These are phyloP conservation scores for Fusarium poae DNA, from an alignment of 2,329 filamentous ascomycete species.

Conservation along the genomic window DNA sequence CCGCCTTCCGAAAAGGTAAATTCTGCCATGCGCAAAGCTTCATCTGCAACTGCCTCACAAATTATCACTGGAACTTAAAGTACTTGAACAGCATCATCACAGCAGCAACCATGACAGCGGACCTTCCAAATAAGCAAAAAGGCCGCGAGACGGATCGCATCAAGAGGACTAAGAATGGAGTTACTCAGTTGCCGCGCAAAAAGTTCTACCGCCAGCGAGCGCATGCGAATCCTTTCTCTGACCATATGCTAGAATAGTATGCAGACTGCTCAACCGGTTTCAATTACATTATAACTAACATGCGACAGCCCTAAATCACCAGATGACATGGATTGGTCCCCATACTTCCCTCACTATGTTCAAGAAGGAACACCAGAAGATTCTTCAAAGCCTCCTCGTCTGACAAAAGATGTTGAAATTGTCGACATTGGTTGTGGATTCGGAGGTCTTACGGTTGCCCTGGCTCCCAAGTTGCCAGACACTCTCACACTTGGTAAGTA, in stretches of 20 bases:
- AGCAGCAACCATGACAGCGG: slow-evolving; percentile 47
- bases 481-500: slow-evolving; percentile 82
- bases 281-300: slow-evolving; percentile 28
- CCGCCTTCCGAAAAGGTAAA: slow-evolving; percentile 48
- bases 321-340: slow-evolving; percentile 89
- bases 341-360: slow-evolving; percentile 82
- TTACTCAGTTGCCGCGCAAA: slow-evolving; percentile 83
- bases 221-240: slow-evolving; percentile 98
- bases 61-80: slow-evolving; percentile 24
- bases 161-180: slow-evolving; percentile 64
- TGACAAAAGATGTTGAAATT: slow-evolving; percentile 80
- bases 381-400: slow-evolving; percentile 44
- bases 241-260: slow-evolving; percentile 90
- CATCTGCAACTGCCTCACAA: slow-evolving; percentile 28
- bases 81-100: slow-evolving; percentile 10
- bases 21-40: slow-evolving; percentile 35
- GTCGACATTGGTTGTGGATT: slow-evolving; percentile 98
- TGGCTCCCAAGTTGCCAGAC: slow-evolving; percentile 84
- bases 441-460: slow-evolving; percentile 87
- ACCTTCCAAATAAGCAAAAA: slow-evolving; percentile 66
- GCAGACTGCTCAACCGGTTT: slow-evolving; percentile 21
- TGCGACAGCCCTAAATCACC: slow-evolving; percentile 78
- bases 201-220: slow-evolving; percentile 96
- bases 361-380: slow-evolving; percentile 55
- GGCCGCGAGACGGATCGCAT: slow-evolving; percentile 76